Base-by-base conservation (phyloP, 2,329 filamentous ascomycete genomes). In the Aureobasidium sp. region DNA sequence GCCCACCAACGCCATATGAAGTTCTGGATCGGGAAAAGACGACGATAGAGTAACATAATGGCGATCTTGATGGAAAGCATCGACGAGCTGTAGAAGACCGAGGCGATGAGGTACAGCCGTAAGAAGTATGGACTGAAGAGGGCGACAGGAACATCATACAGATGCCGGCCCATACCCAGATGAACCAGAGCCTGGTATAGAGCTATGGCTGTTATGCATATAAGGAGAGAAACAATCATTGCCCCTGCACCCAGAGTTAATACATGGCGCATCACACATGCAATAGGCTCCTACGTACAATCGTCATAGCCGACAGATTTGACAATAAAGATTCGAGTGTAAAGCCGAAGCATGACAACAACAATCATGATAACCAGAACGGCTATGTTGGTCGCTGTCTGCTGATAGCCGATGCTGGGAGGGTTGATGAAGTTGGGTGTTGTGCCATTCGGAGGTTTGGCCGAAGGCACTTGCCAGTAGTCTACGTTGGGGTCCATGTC, bases 41-140 rank as follows among this genome's bases (percentile, higher is more conserved):
- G 61, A 11, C 35, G 44, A n/a, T 60, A 63, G 7, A 63, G 22
- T 19, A 63, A 54, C 47, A 63, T 56, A 31, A 63, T 60, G n/a
- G 61, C 53, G n/a, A 63, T n/a, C 22, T 61, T 63, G 35, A 60
- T 45, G 62, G 78, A 69, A 0, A 61, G 50, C 60, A 61, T 61
- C 5, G 49, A 61, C 3, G 60, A 47, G 60, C 60, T 61, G 49
- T 61, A 61, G 15, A 56, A 47, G 9, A 61, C 40, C 9, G 60
- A 45, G 49, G 49, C 48, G 12, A 56, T 47, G 19, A 61, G 50
- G 29, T 61, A 61, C 29, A 48, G 6, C 49, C 33, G 37, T 7
- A 61, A 50, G 24, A 61, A 61, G 40, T 37, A 17, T 24, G 60
- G 60, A 22, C 49, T 56, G 60, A 61, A 61, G 4, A 22, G 39